phyloP scores from a whole-genome alignment of 768 basidiomycete genomes.

The Rubroboletus satanas region DNA sequence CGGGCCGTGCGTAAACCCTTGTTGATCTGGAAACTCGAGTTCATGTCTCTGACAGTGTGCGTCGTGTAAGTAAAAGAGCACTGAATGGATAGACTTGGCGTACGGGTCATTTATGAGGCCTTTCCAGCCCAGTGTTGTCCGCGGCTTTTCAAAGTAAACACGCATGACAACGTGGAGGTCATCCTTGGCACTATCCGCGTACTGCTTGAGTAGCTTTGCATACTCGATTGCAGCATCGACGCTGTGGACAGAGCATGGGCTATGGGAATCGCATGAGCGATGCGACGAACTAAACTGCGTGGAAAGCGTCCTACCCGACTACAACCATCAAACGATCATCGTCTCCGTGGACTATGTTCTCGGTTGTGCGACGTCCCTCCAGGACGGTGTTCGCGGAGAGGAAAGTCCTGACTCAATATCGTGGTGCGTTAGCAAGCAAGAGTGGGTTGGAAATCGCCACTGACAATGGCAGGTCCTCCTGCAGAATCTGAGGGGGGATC shows the following conservation, averaged over 20 bases:
- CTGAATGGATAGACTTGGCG: not conserved
- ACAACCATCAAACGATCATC: conserved; percentile 94
- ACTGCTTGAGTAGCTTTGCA: conserved; percentile 71
- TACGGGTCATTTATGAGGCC: conserved; percentile 94
- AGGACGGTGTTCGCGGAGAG: conserved; percentile 84
- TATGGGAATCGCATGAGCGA: conserved; percentile 23
- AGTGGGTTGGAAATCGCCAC: conserved; percentile 14
- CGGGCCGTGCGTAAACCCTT: conserved; percentile 89
- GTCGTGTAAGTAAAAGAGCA: not conserved
- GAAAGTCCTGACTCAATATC: conserved; percentile 51
- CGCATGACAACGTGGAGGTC: conserved; percentile 96
- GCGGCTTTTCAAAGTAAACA: conserved; percentile 96
- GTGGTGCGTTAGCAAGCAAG: not conserved
- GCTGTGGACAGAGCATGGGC: conserved; percentile 95
- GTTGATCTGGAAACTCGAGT: conserved; percentile 93
- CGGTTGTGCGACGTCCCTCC: conserved; percentile 74
- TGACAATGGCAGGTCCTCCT: conserved; percentile 88
- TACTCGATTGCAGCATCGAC: conserved; percentile 84
- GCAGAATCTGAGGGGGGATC: conserved; percentile 92
- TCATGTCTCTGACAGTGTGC: conserved; percentile 53
- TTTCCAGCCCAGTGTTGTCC: conserved; percentile 98
- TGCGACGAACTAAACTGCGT: not conserved
- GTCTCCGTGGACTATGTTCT: conserved; percentile 75
- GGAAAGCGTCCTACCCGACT: conserved; percentile 57
- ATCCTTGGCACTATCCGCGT: conserved; percentile 74